Conservation (phyloP, 2,329 filamentous ascomycete species). For the Arthroderma uncinatum region DNA sequence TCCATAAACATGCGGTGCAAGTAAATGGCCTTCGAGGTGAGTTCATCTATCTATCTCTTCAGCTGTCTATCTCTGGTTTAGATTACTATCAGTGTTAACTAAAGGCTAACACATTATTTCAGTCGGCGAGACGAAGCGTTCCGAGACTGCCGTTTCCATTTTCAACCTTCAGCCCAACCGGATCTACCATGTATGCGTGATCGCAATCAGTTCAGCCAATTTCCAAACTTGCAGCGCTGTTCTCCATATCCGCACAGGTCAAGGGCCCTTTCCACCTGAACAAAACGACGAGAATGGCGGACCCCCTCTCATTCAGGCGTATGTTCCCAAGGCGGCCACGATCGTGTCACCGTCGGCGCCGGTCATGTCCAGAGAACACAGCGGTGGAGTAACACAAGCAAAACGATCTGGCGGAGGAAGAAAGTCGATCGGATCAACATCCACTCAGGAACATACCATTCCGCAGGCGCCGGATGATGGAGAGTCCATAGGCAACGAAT, state of each 20-base stretch:
- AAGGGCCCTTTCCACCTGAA: slow-evolving; percentile 33
- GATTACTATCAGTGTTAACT: not conserved
- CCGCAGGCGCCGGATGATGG: slow-evolving; percentile 32
- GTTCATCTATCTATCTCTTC: not conserved
- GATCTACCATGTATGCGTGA: slow-evolving; percentile 87
- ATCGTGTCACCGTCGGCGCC: slow-evolving; percentile 51
- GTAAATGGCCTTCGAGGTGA: slow-evolving; percentile 84
- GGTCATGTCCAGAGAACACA: slow-evolving; percentile 55
- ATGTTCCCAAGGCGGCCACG: slow-evolving; percentile 43
- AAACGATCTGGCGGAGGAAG: slow-evolving; percentile 61
- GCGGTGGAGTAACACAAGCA: slow-evolving; percentile 41
- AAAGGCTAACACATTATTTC: not conserved
- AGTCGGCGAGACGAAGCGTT: slow-evolving; percentile 75
- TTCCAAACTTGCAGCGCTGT: slow-evolving; percentile 83
- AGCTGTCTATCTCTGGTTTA: not conserved
- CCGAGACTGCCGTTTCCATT: slow-evolving; percentile 82
- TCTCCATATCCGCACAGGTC: slow-evolving; percentile 67
- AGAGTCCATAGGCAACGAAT: slow-evolving; percentile 39
- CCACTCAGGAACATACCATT: slow-evolving; percentile 31
- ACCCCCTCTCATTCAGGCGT: slow-evolving; percentile 40
- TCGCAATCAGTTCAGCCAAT: slow-evolving; percentile 81
- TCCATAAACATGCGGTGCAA: slow-evolving; percentile 81
- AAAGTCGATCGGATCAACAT: slow-evolving; percentile 59
- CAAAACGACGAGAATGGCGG: slow-evolving; percentile 26
- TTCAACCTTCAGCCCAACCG: slow-evolving; percentile 74